A percentile compares a stretch with the other conserved stretches of the same genome.
These are phyloP conservation scores for Mortierella sp. DNA, from an alignment of 371 early-diverging fungal species.

Conservation along the genomic window DNA sequence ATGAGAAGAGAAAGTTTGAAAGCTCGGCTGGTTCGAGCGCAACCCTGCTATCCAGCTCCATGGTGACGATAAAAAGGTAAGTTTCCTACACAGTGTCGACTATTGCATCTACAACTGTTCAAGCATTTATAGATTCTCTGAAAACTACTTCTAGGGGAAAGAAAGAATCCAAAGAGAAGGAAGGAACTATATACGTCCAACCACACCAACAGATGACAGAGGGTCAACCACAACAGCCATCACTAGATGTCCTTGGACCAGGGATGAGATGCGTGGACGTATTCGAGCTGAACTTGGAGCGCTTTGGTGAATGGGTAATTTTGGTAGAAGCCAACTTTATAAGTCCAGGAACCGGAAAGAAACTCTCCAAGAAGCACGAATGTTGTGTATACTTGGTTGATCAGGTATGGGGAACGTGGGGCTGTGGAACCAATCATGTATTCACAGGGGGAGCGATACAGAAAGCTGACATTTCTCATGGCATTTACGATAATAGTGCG, in stretches of 20 bases:
- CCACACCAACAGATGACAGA: not conserved
- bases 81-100: not conserved
- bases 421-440: too few relatives aligned
- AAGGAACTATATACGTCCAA: constrained; percentile 10
- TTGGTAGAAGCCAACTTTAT: constrained; percentile 17
- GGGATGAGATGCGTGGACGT: constrained; percentile 31
- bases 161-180: constrained; percentile 3
- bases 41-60: constrained; percentile 15
- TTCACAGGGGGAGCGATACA: too few relatives aligned
- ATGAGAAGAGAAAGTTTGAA: constrained; percentile 16
- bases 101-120: too few relatives aligned
- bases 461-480: too few relatives aligned
- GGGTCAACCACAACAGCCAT: constrained; percentile 2
- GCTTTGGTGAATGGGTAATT: constrained; percentile 44
- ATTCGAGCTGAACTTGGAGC: constrained; percentile 26
- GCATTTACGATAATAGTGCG: constrained; percentile 16
- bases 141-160: constrained; percentile 10
- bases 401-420: constrained; percentile 16
- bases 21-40: not conserved
- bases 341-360: constrained; percentile 37
- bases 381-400: constrained; percentile 50
- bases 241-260: constrained; percentile 24
- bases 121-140: not conserved
- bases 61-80: constrained; percentile 12
- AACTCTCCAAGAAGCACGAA: constrained; percentile 39